Evolutionary conservation across 2,329 filamentous ascomycete genomes (phyloP).

Genomic region (Talaromyces sp.): DNA sequence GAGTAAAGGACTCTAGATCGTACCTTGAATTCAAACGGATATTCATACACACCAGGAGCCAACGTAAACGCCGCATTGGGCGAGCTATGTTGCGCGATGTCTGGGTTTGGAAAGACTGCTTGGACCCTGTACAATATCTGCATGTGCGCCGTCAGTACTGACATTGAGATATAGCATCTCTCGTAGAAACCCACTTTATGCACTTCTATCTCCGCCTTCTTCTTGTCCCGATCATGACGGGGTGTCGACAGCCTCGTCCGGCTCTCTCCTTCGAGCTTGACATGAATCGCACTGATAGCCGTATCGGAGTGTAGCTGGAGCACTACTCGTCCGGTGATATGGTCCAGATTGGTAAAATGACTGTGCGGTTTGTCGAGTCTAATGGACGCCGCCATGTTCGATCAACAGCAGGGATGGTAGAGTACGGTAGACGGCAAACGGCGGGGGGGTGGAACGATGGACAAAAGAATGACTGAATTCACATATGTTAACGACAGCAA

Average conservation of each 20-base stretch:
- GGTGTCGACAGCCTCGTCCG: constrained; percentile 42
- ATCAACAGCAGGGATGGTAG: not conserved
- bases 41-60: constrained; percentile 45
- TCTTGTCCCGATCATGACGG: constrained; percentile 43
- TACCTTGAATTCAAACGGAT: constrained; percentile 50
- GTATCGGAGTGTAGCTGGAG: constrained; percentile 42
- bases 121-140: constrained; percentile 49
- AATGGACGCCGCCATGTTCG: constrained; percentile 44
- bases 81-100: constrained; percentile 36
- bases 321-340: constrained; percentile 45
- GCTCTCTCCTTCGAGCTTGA: constrained; percentile 50
- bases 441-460: not conserved
- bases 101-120: constrained; percentile 45
- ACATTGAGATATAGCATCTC: not conserved
- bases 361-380: constrained; percentile 42
- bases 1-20: not conserved
- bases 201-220: constrained; percentile 46
- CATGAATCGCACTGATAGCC: constrained; percentile 44
- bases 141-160: not conserved
- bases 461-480: not conserved
- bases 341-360: constrained; percentile 49
- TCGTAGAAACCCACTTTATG: constrained; percentile 42
- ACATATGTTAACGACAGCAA: not conserved
- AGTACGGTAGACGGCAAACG: not conserved
- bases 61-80: constrained; percentile 43